These are phyloP conservation scores for Spergularia marina DNA, from an alignment of 148 eudicot genomes.

Conservation along the genomic window DNA sequence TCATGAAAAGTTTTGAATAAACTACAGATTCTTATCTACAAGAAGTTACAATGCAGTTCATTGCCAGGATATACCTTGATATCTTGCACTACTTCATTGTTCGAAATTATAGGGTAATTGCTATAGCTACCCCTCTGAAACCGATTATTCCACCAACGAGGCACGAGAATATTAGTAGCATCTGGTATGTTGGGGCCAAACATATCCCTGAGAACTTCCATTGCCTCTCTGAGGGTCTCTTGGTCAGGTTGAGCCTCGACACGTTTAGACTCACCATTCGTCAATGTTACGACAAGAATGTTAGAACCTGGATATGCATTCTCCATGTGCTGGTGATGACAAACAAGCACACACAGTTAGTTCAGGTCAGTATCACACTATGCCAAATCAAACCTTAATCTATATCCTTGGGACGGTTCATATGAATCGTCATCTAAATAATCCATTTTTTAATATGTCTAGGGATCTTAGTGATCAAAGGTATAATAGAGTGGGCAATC, in stretches of 20 bases:
- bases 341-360: constrained; percentile 25
- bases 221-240: constrained; percentile 77
- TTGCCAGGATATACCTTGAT: constrained; percentile 46
- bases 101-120: constrained; percentile 62
- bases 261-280: constrained; percentile 77
- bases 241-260: constrained; percentile 75
- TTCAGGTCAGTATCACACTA: background rate
- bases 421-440: too few species aligned
- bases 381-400: constrained; percentile 15
- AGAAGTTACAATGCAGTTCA: background rate
- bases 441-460: too few species aligned
- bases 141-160: constrained; percentile 86
- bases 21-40: background rate
- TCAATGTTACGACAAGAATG: constrained; percentile 82
- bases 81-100: constrained; percentile 52
- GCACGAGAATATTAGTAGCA: constrained; percentile 76
- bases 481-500: constrained; percentile 8
- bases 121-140: constrained; percentile 87
- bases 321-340: constrained; percentile 83
- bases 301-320: constrained; percentile 85
- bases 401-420: background rate
- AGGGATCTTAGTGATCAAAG: background rate
- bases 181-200: constrained; percentile 77
- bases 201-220: constrained; percentile 77
- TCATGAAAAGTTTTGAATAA: too few species aligned